Conservation (phyloP, 2,329 filamentous ascomycete genomes). For the Colletotrichum eleusines region DNA sequence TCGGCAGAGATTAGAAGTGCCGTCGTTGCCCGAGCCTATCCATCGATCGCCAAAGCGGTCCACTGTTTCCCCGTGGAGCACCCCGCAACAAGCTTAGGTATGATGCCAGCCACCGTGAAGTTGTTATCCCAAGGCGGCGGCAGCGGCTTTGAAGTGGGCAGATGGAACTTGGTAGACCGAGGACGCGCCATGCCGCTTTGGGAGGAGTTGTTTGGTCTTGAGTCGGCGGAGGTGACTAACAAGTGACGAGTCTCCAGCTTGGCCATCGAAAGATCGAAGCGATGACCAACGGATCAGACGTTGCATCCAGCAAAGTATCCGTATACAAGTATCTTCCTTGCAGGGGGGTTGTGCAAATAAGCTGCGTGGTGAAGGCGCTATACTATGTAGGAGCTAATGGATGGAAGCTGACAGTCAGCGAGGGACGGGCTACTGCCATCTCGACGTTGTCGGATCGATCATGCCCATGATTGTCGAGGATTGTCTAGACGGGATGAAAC, state of each 20-base stretch:
- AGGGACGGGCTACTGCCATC: neutral
- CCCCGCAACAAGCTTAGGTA: constrained; percentile 8
- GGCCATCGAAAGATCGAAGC: neutral
- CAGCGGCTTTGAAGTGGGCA: constrained; percentile 4
- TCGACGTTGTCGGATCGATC: neutral
- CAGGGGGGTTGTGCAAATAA: constrained; percentile 7
- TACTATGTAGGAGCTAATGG: constrained; percentile 8
- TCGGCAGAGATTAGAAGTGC: constrained; percentile 28
- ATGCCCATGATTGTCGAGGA: neutral
- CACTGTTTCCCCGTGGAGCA: constrained; percentile 23
- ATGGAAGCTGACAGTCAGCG: constrained; percentile 12
- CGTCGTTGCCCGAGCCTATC: constrained; percentile 22
- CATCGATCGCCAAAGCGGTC: constrained; percentile 19
- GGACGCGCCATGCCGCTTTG: constrained; percentile 10
- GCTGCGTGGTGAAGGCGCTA: constrained; percentile 24
- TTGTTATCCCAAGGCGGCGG: constrained; percentile 5
- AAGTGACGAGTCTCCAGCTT: neutral
- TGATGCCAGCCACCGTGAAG: neutral
- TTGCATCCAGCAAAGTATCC: constrained; percentile 8
- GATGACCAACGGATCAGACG: neutral
- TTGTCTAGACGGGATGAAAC: neutral
- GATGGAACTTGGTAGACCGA: neutral
- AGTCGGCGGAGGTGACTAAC: constrained; percentile 9
- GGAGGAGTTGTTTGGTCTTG: constrained; percentile 3
- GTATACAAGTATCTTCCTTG: constrained; percentile 17